Conservation (phyloP, 208 protist species). For the Borovskyia barvae region DNA sequence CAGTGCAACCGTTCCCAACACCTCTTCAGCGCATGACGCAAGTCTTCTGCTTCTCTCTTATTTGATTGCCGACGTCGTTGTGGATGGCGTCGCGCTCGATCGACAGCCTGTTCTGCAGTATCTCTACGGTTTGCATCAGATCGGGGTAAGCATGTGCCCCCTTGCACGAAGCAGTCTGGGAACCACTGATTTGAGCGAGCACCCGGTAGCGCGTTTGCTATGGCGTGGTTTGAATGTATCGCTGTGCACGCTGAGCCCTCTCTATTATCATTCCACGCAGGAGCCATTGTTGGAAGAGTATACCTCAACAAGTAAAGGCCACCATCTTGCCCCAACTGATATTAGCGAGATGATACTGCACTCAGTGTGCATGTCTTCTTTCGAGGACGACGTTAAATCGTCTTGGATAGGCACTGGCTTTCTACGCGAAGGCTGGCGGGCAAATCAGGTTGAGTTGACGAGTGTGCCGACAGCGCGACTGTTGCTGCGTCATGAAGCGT, state of each 20-base stretch:
- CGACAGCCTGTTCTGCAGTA: conserved; percentile 96
- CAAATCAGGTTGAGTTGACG: conserved; percentile 61
- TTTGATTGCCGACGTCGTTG: conserved; percentile 88
- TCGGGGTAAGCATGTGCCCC: conserved; percentile 96
- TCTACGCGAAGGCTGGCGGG: conserved; percentile 47
- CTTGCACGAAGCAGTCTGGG: conserved; percentile 96
- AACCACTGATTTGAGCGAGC: conserved; percentile 91
- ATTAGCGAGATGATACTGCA: conserved; percentile 85
- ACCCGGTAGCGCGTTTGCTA: conserved; percentile 94
- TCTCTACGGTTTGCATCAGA: conserved; percentile 96
- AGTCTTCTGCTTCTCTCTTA: conserved; percentile 82
- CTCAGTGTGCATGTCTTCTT: conserved; percentile 82
- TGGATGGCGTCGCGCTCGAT: conserved; percentile 93
- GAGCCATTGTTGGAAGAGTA: conserved; percentile 89
- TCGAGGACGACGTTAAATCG: conserved; percentile 47
- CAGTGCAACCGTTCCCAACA: conserved; percentile 46
- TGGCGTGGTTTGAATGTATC: conserved; percentile 94
- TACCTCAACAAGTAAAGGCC: conserved; percentile 59
- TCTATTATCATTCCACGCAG: conserved; percentile 95
- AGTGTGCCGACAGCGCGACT: conserved; percentile 71
- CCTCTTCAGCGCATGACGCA: conserved; percentile 29
- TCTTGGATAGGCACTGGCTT: conserved; percentile 74
- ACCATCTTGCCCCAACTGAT: conserved; percentile 73
- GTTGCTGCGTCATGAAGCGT: conserved; percentile 68
- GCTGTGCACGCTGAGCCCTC: conserved; percentile 91